Conservation (phyloP, 140 eudicot genomes). For the Stevia rebaudiana region DNA sequence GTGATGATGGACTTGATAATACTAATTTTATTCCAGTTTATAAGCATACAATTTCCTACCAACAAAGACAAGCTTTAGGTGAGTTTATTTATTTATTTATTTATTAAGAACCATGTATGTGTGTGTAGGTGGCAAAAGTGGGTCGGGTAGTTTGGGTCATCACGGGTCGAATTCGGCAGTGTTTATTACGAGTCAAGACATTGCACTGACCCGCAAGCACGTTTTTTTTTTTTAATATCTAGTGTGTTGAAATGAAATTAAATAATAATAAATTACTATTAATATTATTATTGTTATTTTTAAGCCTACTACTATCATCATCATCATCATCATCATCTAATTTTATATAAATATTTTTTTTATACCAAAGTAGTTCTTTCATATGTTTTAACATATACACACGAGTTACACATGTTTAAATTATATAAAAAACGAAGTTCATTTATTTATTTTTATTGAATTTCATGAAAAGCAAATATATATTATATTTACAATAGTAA, state of each 20-base stretch:
- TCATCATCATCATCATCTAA: no score
- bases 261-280: no score
- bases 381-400: no score
- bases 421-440: no score
- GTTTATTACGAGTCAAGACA: background rate
- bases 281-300: no score
- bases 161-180: background rate
- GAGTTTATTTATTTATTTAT: slow-evolving; percentile 20
- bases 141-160: background rate
- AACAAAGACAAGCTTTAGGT: slow-evolving; percentile 88
- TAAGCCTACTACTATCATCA: no score
- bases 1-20: slow-evolving; percentile 64
- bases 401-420: no score
- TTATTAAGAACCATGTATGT: background rate
- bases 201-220: background rate
- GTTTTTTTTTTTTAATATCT: background rate
- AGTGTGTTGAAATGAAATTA: no score
- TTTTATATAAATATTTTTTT: background rate
- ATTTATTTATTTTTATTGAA: no score
- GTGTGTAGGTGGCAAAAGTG: background rate
- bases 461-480: no score
- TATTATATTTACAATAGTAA: no score
- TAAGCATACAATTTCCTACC: slow-evolving; percentile 56
- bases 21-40: slow-evolving; percentile 51
- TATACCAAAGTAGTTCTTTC: no score